Evolutionary conservation across 108 stramenopile species (phyloP).

Genomic region (Fragilariopsis cylindrus): DNA sequence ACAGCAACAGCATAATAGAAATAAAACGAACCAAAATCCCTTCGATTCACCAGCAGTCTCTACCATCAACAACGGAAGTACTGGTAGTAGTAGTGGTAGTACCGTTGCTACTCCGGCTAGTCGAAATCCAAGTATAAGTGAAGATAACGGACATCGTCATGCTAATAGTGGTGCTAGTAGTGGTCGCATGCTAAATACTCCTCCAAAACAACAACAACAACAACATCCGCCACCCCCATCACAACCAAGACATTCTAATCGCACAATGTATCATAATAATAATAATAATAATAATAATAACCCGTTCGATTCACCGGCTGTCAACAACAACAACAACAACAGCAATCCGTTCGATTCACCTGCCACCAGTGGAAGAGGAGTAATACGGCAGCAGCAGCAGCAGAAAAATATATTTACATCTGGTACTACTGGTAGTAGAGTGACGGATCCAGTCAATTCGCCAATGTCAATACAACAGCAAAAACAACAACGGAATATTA

Average conservation of each 20-base stretch:
- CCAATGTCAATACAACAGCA: too few species aligned
- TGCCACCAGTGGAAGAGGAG: not conserved
- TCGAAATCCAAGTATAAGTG: slow-evolving; percentile 12
- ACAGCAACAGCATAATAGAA: slow-evolving; percentile 4
- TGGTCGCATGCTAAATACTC: not conserved
- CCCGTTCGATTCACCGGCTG: slow-evolving; percentile 19
- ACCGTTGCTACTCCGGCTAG: not conserved
- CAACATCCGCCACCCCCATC: not conserved
- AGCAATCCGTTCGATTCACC: slow-evolving; percentile 1
- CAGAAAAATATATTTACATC: too few species aligned
- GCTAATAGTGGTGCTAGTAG: not conserved
- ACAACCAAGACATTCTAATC: not conserved
- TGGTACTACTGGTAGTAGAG: too few species aligned
- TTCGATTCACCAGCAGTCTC: slow-evolving; percentile 9
- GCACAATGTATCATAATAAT: not conserved
- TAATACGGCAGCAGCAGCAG: too few species aligned
- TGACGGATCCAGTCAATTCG: too few species aligned
- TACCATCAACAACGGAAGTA: too few species aligned
- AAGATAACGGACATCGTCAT: not conserved
- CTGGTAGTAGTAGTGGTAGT: not conserved
- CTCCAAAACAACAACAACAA: not conserved
- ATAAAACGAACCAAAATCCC: not conserved
- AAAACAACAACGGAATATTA: too few species aligned
- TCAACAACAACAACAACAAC: not conserved
- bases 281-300: not conserved